Base-by-base conservation (phyloP, 2,329 filamentous ascomycete genomes). In the Phaeomoniella chlamydospora region DNA sequence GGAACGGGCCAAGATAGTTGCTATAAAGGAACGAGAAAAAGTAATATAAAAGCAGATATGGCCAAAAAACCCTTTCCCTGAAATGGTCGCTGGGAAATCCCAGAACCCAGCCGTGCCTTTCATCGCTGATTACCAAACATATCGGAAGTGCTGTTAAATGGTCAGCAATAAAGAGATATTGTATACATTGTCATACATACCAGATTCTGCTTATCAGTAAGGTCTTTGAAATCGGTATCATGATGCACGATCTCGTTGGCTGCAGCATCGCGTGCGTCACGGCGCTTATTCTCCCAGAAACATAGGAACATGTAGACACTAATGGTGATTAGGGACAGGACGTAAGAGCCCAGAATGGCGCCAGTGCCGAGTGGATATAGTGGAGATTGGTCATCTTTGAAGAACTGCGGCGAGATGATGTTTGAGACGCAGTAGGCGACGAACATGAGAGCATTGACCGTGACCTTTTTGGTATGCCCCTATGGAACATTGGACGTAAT, bases 371-470 rank as follows among this genome's bases (percentile, higher is more conserved):
- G 47, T 1, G 48, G 38, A 39, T 61, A 62, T 2, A 47, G 38
- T 0, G 52, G 59, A 0, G 52, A 49, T 32, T 61, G 53, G 0
- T 44, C 37, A 0, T 53, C 37, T 18, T 52, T 49, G 46, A 64
- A 65, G 15, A 61, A 60, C 34, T 58, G 51, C 0, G 61, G 60
- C 0, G 50, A 58, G 3, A 62, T 52, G 34, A 64, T 59, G 34
- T 63, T 64, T 2, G 54, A 54, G 0, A 54, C 31, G 22, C 52
- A 59, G 35, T 56, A 72, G 0, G 62, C 64, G 4, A 68, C 53
- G 31, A 69, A 60, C 1, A 67, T 52, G 10, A 65, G 50, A 1
- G 67, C 51, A 14, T 67, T 67, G 2, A 55, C 49, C 0, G 64
- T 67, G 0, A 52, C 52, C 34, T 65, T 57, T 31, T 60, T 60